phyloP scores from a whole-genome alignment of 1,139 yeast genomes.

The Pichia inconspicua region DNA sequence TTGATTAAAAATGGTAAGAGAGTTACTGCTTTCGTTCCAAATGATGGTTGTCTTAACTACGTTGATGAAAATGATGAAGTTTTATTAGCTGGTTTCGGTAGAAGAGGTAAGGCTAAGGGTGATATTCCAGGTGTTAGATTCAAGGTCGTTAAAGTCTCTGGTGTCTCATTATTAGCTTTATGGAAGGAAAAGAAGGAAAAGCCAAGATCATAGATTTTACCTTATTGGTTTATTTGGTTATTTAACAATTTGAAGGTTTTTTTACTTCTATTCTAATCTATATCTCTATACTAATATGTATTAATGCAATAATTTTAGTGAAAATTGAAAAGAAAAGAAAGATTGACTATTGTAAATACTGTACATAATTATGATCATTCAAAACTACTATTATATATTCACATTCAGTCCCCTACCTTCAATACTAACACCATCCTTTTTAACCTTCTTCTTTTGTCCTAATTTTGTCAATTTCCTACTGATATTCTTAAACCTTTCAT shows the following conservation, averaged over 20 bases:
- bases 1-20: conserved; percentile 99
- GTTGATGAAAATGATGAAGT: conserved; percentile 99
- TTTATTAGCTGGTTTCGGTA: conserved; percentile 99
- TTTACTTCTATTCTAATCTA: neutral
- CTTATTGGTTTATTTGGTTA: conserved; percentile 6
- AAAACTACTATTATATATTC: neutral
- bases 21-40: conserved; percentile 99
- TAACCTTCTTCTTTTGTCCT: conserved; percentile 35
- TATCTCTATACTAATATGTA: neutral
- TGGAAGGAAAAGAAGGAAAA: conserved; percentile 99
- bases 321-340: neutral
- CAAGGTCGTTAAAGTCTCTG: conserved; percentile 99
- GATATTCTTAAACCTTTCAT: conserved; percentile 73
- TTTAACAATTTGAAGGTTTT: neutral
- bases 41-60: conserved; percentile 99
- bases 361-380: too few species aligned
- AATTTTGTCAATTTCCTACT: conserved; percentile 45
- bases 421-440: conserved; percentile 69
- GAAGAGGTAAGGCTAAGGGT: conserved; percentile 99
- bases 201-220: conserved; percentile 84
- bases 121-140: conserved; percentile 99
- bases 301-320: neutral
- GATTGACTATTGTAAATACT: too few species aligned
- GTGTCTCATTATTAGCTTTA: conserved; percentile 98
- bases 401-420: conserved; percentile 60